Conservation (phyloP, 768 basidiomycete species). For the Phlegmacium glaucopus region DNA sequence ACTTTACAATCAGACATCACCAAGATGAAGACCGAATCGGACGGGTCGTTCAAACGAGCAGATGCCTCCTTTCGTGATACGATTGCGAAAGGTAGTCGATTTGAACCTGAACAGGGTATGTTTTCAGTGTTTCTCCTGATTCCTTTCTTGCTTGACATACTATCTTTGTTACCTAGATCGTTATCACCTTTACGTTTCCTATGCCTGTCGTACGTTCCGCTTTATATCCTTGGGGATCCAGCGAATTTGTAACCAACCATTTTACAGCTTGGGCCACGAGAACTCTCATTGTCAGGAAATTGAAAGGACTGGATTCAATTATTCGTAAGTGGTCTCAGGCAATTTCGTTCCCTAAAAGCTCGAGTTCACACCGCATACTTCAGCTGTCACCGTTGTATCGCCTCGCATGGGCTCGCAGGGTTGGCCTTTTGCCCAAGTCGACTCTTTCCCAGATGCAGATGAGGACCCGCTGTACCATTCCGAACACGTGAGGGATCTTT, state of each 20-base stretch:
- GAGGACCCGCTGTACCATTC: constrained; percentile 69
- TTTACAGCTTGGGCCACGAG: constrained; percentile 87
- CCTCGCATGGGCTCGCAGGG: constrained; percentile 82
- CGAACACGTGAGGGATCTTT: constrained; percentile 80
- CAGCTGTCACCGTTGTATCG: constrained; percentile 80
- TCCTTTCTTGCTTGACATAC: not conserved
- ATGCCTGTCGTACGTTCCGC: constrained; percentile 63
- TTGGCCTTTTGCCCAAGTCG: constrained; percentile 81
- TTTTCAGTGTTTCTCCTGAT: constrained; percentile 2
- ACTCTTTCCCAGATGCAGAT: constrained; percentile 70
- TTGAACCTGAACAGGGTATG: constrained; percentile 72
- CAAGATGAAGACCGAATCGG: constrained; percentile 47
- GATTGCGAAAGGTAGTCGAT: constrained; percentile 41
- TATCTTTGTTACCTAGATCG: no score
- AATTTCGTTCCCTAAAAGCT: not conserved
- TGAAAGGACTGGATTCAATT: constrained; percentile 88
- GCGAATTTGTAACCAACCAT: constrained; percentile 3
- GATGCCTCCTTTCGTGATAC: constrained; percentile 48
- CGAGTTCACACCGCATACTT: constrained; percentile 4
- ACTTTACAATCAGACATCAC: constrained; percentile 45
- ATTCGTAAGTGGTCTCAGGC: constrained; percentile 52
- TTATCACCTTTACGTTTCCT: constrained; percentile 89
- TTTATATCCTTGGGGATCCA: not conserved
- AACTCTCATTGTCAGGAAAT: constrained; percentile 80
- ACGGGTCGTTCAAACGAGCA: constrained; percentile 65